Evolutionary conservation across 495 filamentous ascomycete species (phyloP), one percentile per base, ranked within the genome.

Genomic region (Aspergillus nidulans): DNA sequence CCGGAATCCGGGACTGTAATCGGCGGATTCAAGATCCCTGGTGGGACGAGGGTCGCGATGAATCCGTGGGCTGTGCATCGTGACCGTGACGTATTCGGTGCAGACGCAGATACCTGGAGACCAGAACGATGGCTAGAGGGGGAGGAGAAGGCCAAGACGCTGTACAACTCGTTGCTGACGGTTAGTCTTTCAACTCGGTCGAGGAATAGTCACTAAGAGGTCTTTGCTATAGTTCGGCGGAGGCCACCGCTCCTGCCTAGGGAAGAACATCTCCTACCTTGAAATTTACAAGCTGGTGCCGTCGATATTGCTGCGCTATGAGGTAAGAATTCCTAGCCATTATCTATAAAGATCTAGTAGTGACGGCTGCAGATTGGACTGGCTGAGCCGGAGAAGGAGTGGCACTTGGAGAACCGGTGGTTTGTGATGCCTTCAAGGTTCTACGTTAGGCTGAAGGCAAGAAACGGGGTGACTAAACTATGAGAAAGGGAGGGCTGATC

Each of bases 241-340:
- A 0, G 67, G 67, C 9, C n/a, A 43, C n/a, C 58, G 67, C 4
- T 36, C 56, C 19, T 70, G 65, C 48, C 28, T 70, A 2, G 67
- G 67, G 5, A 61, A 53, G 32, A 19, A 68, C 34, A 52, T 70
- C 28, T 51, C 50, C 4, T 44, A 58, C 7, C 20, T 70, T 38
- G 67, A 70, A 41, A 57, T 65, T 4, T 61, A 66, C 32, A 70
- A 66, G 38, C 5, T 70, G 3, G 24, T 69, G 18, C 60, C 66
- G 10, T 16, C 26, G 0, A 1, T 53, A 3, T 16, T 53, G 28
- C 18, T 10, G 41, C 16, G 12, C 1, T 53, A 36, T 20, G 25
- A 53, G 16, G 51, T 53, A 15, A 6, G 25, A 15, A 9, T 30
- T 3, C 10, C 26, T 45, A 8, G 6, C 7, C 24, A 8, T 25